Evolutionary conservation across 768 basidiomycete species (phyloP).

Genomic region (Mycena epipterygia): DNA sequence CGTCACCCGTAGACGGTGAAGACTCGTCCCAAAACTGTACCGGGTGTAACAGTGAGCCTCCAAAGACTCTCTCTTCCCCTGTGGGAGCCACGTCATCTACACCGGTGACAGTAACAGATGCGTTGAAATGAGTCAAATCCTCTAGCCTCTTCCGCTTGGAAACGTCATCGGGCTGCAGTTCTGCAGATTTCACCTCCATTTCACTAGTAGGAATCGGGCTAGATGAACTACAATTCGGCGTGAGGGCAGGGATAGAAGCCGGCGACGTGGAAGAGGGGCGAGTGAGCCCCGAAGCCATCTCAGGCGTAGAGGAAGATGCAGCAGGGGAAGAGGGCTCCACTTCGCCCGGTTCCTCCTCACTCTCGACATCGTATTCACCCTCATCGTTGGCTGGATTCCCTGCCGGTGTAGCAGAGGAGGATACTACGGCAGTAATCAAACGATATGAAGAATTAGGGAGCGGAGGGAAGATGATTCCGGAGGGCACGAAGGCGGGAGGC

Average conservation of each 20-base stretch:
- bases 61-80: conserved; percentile 51
- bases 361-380: conserved; percentile 18
- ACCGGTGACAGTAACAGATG: conserved; percentile 11
- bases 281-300: conserved; percentile 29
- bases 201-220: conserved; percentile 63
- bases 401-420: conserved; percentile 1
- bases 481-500: conserved; percentile 58
- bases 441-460: conserved; percentile 65
- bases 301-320: conserved; percentile 43
- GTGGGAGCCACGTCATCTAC: conserved; percentile 31
- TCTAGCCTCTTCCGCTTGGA: conserved; percentile 1
- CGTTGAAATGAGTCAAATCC: conserved; percentile 12
- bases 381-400: conserved; percentile 1
- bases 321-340: conserved; percentile 34
- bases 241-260: conserved; percentile 71
- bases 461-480: conserved; percentile 82
- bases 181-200: conserved; percentile 28
- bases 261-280: conserved; percentile 55
- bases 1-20: conserved; percentile 42
- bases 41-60: conserved; percentile 54
- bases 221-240: conserved; percentile 73
- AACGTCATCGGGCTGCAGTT: not conserved
- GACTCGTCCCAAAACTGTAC: conserved; percentile 60
- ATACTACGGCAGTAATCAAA: conserved; percentile 47
- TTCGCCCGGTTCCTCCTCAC: conserved; percentile 17